These are phyloP conservation scores for Alternaria ethzedia DNA, from an alignment of 2,329 filamentous ascomycete species.

Conservation along the genomic window DNA sequence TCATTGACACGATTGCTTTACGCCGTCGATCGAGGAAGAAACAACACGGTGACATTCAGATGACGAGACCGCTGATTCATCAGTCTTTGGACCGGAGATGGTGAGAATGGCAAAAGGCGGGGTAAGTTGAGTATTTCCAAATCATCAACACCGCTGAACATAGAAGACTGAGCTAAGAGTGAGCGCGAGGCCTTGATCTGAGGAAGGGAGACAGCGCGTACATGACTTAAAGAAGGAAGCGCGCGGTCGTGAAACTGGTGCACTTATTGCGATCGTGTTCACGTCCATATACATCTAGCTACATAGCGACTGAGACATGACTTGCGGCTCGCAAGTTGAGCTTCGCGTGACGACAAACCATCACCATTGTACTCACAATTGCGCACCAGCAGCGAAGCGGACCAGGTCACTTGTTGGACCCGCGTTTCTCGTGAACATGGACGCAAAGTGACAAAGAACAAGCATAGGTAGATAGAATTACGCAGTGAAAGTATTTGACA, in stretches of 20 bases:
- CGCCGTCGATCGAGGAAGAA: not conserved
- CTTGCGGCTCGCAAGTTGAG: not conserved
- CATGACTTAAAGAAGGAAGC: not conserved
- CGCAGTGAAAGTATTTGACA: too few species aligned
- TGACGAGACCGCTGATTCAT: not conserved
- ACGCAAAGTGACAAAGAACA: too few species aligned
- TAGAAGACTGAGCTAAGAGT: not conserved
- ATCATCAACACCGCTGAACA: not conserved
- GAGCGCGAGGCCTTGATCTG: not conserved
- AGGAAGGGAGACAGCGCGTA: not conserved
- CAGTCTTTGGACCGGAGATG: not conserved
- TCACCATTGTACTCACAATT: too few species aligned
- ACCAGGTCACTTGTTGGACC: too few species aligned
- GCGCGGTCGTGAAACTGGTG: not conserved
- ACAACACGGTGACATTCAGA: not conserved
- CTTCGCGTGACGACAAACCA: too few species aligned
- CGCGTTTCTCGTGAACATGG: too few species aligned
- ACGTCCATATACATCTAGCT: not conserved
- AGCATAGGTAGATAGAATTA: too few species aligned
- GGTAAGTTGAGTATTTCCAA: not conserved
- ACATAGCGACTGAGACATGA: not conserved
- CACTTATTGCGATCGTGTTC: not conserved
- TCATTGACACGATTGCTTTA: not conserved
- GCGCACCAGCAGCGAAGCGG: too few species aligned
- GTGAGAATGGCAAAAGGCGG: not conserved